Base-by-base conservation (phyloP, 164 flowering plant genomes). In the Hamamelis virginiana region DNA sequence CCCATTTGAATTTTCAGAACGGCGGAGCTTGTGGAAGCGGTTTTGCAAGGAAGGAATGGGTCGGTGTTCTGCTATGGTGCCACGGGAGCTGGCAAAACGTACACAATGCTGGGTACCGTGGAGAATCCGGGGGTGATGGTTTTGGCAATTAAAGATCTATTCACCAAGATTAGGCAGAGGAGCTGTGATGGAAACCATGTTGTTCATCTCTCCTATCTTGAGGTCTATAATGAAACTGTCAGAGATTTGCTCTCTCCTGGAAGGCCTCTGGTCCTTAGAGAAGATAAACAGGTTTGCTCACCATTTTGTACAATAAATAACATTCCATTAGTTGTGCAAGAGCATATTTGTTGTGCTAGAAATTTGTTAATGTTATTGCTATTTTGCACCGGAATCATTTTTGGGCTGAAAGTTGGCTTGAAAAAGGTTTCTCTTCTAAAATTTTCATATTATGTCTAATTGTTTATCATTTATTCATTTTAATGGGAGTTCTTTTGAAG, bases 101-200 rank as follows among this genome's bases (percentile, higher is more conserved):
- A 91, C 75, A 94, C 98, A 28, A 94, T 94, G 98, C 85, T 94
- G 0, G 98, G 98, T 18, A 91, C 98, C 6, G 65, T 87, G 59
- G 96, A 90, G 66, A 89, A 84, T 74, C 98, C 97, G 0, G 98
- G 98, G 9, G 97, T 94, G 50, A 94, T 94, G 98, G 98, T 94
- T 47, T 83, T 94, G 74, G 98, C 98, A 58, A 94, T 94, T 44
- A 94, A 91, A 74, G 97, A 94, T 75, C 84, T 94, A 38, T 94
- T 94, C 63, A 71, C 80, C 27, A 91, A 90, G 76, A 85, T 94
- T 11, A 81, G 94, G 50, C 94, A 90, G 68, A 81, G 96, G 75
- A 94, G 97, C 76, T 88, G 71, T 69, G 97, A 91, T 73, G 97
- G 97, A 51, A 88, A 87, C 73, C 96, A 93, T 75, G 83, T 80